These are phyloP conservation scores for Clathrospora elynae DNA, from an alignment of 2,329 filamentous ascomycete species.

Conservation along the genomic window DNA sequence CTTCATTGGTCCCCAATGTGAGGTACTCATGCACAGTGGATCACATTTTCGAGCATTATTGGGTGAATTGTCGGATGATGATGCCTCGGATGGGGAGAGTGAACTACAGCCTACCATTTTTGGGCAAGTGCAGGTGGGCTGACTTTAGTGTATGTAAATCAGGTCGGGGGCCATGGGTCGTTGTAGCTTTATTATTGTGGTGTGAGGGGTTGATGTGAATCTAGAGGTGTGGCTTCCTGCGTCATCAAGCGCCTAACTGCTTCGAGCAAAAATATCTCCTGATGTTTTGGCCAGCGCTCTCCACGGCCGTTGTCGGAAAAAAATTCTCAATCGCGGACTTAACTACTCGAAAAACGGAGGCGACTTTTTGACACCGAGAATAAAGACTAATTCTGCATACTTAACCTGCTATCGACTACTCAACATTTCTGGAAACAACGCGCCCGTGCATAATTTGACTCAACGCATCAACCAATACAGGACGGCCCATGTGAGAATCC, in stretches of 20 bases:
- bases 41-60: slow-evolving; percentile 16
- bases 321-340: background rate
- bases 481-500: slow-evolving; percentile 19
- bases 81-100: slow-evolving; percentile 34
- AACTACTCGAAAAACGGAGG: background rate
- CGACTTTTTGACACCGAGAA: background rate
- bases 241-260: slow-evolving; percentile 21
- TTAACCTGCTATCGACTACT: too few relatives aligned
- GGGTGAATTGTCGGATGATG: slow-evolving; percentile 40
- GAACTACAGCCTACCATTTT: slow-evolving; percentile 12
- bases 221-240: slow-evolving; percentile 18
- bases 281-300: slow-evolving; percentile 22
- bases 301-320: slow-evolving; percentile 9
- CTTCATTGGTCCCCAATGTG: slow-evolving; percentile 17
- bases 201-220: slow-evolving; percentile 29
- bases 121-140: slow-evolving; percentile 20
- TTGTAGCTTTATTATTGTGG: slow-evolving; percentile 18
- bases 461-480: slow-evolving; percentile 5
- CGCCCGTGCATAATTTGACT: slow-evolving; percentile 5
- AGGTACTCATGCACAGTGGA: slow-evolving; percentile 20
- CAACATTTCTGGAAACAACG: background rate
- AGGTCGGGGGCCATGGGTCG: slow-evolving; percentile 14
- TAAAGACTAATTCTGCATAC: background rate
- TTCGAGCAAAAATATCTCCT: slow-evolving; percentile 30
- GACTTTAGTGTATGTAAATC: slow-evolving; percentile 23